Conservation (phyloP, 208 protist genomes). For the Blastocrithidia nonstop region DNA sequence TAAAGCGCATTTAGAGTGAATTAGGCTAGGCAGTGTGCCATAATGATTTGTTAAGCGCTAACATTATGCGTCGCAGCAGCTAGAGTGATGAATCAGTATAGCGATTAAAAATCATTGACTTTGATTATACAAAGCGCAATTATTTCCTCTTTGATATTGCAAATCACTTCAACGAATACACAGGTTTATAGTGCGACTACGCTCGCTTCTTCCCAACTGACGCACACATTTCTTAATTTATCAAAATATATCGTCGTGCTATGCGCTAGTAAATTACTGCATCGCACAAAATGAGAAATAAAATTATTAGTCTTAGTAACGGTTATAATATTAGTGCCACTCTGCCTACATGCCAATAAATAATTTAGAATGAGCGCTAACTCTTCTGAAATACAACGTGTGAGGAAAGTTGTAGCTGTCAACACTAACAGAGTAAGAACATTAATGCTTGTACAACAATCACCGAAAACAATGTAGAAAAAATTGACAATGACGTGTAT, state of each 20-base stretch:
- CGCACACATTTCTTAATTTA: slow-evolving; percentile 49
- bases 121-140: slow-evolving; percentile 82
- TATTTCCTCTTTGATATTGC: slow-evolving; percentile 82
- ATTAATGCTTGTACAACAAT: slow-evolving; percentile 1
- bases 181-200: slow-evolving; percentile 82
- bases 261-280: slow-evolving; percentile 45
- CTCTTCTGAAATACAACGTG: too few species aligned
- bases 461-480: slow-evolving; percentile 7
- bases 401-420: too few species aligned
- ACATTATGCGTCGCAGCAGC: slow-evolving; percentile 61
- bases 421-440: too few species aligned
- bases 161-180: slow-evolving; percentile 89
- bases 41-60: slow-evolving; percentile 86
- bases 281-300: slow-evolving; percentile 7
- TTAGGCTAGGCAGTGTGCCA: slow-evolving; percentile 73
- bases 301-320: neutral
- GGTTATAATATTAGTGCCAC: neutral
- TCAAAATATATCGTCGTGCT: slow-evolving; percentile 44
- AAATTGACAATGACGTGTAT: slow-evolving; percentile 24
- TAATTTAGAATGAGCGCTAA: too few species aligned
- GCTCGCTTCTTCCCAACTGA: slow-evolving; percentile 58
- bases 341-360: too few species aligned
- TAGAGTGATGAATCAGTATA: too few species aligned
- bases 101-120: slow-evolving; percentile 89
- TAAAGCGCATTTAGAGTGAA: slow-evolving; percentile 8